Evolutionary conservation across 2,329 filamentous ascomycete genomes (phyloP).

Genomic region (Epichloe glyceriae): DNA sequence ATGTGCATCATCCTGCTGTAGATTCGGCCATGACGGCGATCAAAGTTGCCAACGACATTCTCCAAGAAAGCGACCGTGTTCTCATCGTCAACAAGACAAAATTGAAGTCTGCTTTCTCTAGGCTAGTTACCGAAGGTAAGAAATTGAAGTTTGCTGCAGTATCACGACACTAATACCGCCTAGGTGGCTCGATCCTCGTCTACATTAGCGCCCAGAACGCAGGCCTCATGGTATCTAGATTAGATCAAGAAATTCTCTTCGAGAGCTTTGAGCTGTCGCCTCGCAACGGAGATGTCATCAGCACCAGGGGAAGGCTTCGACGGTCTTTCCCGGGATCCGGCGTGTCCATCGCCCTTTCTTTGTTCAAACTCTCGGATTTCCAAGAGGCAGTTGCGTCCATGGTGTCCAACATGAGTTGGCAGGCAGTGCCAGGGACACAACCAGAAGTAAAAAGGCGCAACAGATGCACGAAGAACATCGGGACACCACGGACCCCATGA

Average conservation of each 20-base stretch:
- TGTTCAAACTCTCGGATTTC: constrained; percentile 9
- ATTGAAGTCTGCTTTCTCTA: background rate
- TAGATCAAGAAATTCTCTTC: constrained; percentile 11
- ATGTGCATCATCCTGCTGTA: background rate
- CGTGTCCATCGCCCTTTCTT: constrained; percentile 9
- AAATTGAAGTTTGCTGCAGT: background rate
- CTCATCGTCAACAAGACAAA: background rate
- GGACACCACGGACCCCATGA: constrained; percentile 33
- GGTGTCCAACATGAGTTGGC: constrained; percentile 15
- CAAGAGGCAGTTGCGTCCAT: constrained; percentile 8
- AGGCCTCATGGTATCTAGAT: constrained; percentile 14
- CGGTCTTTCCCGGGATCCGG: constrained; percentile 16
- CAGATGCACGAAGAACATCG: constrained; percentile 24
- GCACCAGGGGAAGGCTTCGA: constrained; percentile 16
- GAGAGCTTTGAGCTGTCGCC: constrained; percentile 24
- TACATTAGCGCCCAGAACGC: constrained; percentile 23
- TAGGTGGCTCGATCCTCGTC: constrained; percentile 6
- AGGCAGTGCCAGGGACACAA: constrained; percentile 10
- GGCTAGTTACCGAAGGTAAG: background rate
- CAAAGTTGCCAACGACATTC: background rate
- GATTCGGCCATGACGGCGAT: background rate
- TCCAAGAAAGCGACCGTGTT: background rate
- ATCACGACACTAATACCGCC: background rate
- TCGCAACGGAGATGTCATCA: constrained; percentile 14
- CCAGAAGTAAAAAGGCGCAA: constrained; percentile 23